These are phyloP conservation scores for Phytopythium chamaehyphon DNA, from an alignment of 352 stramenopile genomes.

Conservation along the genomic window DNA sequence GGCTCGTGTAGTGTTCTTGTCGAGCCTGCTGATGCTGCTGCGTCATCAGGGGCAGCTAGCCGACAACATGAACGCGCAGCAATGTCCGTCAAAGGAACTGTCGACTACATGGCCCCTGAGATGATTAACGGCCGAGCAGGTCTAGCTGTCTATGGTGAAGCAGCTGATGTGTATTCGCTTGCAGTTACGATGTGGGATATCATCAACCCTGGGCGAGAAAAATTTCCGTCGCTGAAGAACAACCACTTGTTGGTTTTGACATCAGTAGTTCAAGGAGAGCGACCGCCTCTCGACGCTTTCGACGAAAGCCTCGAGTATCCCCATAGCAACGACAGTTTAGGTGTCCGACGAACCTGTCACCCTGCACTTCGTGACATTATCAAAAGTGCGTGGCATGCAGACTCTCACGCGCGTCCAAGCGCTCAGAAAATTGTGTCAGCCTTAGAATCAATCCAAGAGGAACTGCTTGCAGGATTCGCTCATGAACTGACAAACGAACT, in stretches of 20 bases:
- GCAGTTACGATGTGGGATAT: slow-evolving; percentile 80
- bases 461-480: slow-evolving; percentile 26
- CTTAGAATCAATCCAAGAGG: slow-evolving; percentile 44
- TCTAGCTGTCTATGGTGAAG: slow-evolving; percentile 47
- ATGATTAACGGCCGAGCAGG: slow-evolving; percentile 68
- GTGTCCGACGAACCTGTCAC: slow-evolving; percentile 9
- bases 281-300: slow-evolving; percentile 16
- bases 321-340: background rate
- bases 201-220: slow-evolving; percentile 41
- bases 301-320: background rate
- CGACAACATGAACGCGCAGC: background rate
- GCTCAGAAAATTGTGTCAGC: slow-evolving; percentile 32
- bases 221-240: slow-evolving; percentile 43
- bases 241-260: slow-evolving; percentile 53
- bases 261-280: slow-evolving; percentile 33
- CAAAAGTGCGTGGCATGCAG: slow-evolving; percentile 33
- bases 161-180: slow-evolving; percentile 70
- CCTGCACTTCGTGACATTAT: slow-evolving; percentile 37
- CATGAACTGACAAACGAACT: slow-evolving; percentile 21
- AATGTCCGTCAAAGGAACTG: slow-evolving; percentile 68
- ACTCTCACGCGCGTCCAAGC: slow-evolving; percentile 29
- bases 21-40: background rate
- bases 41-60: background rate
- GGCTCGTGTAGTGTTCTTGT: background rate
- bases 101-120: slow-evolving; percentile 80